Conservation (phyloP, 768 basidiomycete species). For the Termitomyces sp. region DNA sequence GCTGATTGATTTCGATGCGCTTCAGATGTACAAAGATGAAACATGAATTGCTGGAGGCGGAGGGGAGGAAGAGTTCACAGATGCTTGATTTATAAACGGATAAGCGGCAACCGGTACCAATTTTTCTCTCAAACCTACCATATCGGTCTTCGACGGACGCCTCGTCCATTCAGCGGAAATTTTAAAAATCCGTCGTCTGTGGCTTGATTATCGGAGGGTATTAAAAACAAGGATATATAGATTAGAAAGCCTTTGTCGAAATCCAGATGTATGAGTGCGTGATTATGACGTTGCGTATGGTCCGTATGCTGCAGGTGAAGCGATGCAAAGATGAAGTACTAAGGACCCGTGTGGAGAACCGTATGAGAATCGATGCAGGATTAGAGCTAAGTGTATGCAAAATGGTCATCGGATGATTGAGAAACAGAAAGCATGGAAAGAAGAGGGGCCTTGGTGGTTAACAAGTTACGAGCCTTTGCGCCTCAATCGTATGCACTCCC, state of each 20-base stretch:
- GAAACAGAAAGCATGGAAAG: background rate
- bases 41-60: too few species aligned
- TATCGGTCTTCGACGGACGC: too few species aligned
- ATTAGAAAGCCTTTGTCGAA: background rate
- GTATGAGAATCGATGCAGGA: background rate
- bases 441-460: too few species aligned
- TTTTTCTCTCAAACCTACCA: background rate
- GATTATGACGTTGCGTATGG: background rate
- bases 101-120: background rate
- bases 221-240: background rate
- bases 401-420: too few species aligned
- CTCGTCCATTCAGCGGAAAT: background rate
- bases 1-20: too few species aligned
- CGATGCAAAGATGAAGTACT: background rate
- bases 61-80: background rate
- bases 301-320: background rate
- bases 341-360: background rate
- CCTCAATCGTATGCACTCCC: background rate
- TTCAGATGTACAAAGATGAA: too few species aligned
- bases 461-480: background rate
- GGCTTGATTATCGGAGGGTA: background rate
- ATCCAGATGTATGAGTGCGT: background rate
- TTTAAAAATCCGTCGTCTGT: background rate
- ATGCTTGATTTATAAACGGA: background rate
- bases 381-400: background rate